A percentile compares a stretch with the other conserved stretches of the same genome.
Evolutionary conservation across 169 alveolate genomes (phyloP).

Genomic region (Plasmodium coatneyi): DNA sequence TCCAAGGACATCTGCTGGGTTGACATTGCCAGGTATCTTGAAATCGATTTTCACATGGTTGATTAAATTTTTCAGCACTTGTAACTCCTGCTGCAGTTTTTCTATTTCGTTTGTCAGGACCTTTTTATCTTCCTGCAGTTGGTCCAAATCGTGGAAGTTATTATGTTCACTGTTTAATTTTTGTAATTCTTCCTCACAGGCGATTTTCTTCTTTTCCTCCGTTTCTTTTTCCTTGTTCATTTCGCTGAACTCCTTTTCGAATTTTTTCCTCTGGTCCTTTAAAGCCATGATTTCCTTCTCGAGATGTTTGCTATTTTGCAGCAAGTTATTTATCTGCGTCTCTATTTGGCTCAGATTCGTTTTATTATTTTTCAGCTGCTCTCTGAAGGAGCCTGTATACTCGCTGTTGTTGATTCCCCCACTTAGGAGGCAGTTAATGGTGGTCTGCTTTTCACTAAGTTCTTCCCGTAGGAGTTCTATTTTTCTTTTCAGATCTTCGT

Average conservation of each 20-base stretch:
- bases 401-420: constrained; percentile 56
- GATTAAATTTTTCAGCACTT: constrained; percentile 36
- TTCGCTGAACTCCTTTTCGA: constrained; percentile 76
- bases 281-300: constrained; percentile 68
- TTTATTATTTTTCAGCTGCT: constrained; percentile 72
- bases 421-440: constrained; percentile 56
- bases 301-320: constrained; percentile 67
- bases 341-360: constrained; percentile 67
- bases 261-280: constrained; percentile 72
- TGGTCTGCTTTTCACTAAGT: constrained; percentile 39
- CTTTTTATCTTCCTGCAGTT: constrained; percentile 68
- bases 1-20: constrained; percentile 72
- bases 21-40: constrained; percentile 42
- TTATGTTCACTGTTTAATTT: constrained; percentile 58
- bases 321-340: constrained; percentile 56
- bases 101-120: constrained; percentile 67
- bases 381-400: constrained; percentile 79
- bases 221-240: constrained; percentile 77
- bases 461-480: constrained; percentile 50
- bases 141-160: constrained; percentile 57
- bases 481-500: constrained; percentile 35
- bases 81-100: constrained; percentile 26
- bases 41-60: constrained; percentile 47
- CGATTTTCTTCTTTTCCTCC: constrained; percentile 68
- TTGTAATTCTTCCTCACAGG: constrained; percentile 75